Percentiles rank a stretch among this genome's conserved stretches.
Evolutionary conservation across 148 eudicot genomes (phyloP).

Genomic region (Pouteria glomerata): DNA sequence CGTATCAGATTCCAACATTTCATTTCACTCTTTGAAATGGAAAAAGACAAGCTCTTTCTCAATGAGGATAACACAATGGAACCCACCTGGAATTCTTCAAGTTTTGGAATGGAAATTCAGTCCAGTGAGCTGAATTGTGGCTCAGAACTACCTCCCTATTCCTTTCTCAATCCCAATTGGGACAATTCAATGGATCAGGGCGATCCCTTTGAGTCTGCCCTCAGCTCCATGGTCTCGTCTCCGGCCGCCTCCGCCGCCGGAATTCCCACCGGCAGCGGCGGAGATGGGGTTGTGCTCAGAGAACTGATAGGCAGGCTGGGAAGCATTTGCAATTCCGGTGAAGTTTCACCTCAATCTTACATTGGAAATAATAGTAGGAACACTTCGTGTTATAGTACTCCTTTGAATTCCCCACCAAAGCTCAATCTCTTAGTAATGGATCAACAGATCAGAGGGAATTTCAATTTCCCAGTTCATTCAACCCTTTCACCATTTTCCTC

Average conservation of each 20-base stretch:
- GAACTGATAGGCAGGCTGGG: slow-evolving; percentile 84
- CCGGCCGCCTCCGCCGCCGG: slow-evolving; percentile 37
- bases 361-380: slow-evolving; percentile 31
- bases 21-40: not conserved
- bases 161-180: slow-evolving; percentile 51
- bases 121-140: slow-evolving; percentile 27
- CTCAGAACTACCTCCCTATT: slow-evolving; percentile 23
- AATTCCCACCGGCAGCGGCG: slow-evolving; percentile 14
- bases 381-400: slow-evolving; percentile 71
- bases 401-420: slow-evolving; percentile 71
- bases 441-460: slow-evolving; percentile 20
- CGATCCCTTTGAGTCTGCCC: slow-evolving; percentile 70
- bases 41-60: slow-evolving; percentile 6
- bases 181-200: slow-evolving; percentile 50
- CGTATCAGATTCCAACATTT: too few relatives aligned
- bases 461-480: slow-evolving; percentile 10
- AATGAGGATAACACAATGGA: not conserved
- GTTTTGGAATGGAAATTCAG: slow-evolving; percentile 16
- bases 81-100: slow-evolving; percentile 12
- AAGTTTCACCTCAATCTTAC: slow-evolving; percentile 28
- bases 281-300: slow-evolving; percentile 48
- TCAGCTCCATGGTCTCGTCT: slow-evolving; percentile 69
- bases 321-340: slow-evolving; percentile 56
- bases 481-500: slow-evolving; percentile 22
- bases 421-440: slow-evolving; percentile 40